Evolutionary conservation across 176 grass and related monocot genomes (phyloP).

Genomic region (Bromus sterilis): DNA sequence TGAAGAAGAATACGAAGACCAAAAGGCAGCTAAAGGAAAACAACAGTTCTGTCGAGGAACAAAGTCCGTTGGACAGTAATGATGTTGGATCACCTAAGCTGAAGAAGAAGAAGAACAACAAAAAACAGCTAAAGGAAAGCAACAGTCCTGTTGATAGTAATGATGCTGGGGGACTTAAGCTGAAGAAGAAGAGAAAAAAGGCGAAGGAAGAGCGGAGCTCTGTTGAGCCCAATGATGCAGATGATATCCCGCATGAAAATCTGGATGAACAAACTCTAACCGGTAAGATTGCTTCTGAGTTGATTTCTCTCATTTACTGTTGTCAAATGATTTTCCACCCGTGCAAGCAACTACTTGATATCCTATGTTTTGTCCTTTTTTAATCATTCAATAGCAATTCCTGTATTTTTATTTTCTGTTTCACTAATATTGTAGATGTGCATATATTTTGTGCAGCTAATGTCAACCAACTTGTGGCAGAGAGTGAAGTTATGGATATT

Average conservation of each 20-base stretch:
- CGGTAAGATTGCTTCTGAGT: constrained; percentile 29
- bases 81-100: constrained; percentile 20
- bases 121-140: constrained; percentile 35
- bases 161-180: constrained; percentile 16
- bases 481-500: constrained; percentile 30
- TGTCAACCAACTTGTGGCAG: constrained; percentile 12
- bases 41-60: not conserved
- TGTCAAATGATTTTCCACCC: not conserved
- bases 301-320: not conserved
- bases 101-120: constrained; percentile 49
- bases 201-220: constrained; percentile 31
- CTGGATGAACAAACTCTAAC: constrained; percentile 23
- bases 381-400: not conserved
- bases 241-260: constrained; percentile 28
- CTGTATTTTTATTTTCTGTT: not conserved
- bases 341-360: not conserved
- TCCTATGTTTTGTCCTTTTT: not conserved
- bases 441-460: constrained; percentile 12
- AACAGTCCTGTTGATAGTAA: constrained; percentile 18
- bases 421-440: not conserved
- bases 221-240: constrained; percentile 11
- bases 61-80: constrained; percentile 22
- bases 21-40: constrained; percentile 40
- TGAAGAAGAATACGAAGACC: constrained; percentile 38
- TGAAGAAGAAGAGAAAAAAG: constrained; percentile 54